Evolutionary conservation across 1,139 yeast genomes (phyloP), one percentile per base, ranked within the genome.

Genomic region (Candida tropicalis): DNA sequence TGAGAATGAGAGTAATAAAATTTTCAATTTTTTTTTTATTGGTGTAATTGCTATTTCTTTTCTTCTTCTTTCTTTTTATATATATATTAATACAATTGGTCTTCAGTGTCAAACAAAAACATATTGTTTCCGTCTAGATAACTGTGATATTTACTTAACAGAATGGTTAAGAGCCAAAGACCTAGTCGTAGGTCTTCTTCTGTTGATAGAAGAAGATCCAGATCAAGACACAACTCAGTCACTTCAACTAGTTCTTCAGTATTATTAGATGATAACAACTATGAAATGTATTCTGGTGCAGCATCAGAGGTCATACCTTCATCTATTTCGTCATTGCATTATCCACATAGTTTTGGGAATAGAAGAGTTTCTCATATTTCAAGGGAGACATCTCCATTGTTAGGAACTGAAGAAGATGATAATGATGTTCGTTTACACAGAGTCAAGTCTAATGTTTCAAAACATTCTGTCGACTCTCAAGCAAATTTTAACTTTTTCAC

Each of bases 251-350:
- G 62, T 35, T 68, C 77, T 4, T 49, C 64, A 10, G 41, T 49
- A 39, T 55, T 65, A 35, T 56, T 63, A 20, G 82, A 78, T 42
- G 81, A 72, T 17, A 77, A 78, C 53, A 77, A 68, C 49, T 66
- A 77, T 37, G 97, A 91, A 62, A 84, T 89, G 68, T 91, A 79
- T 64, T 84, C 95, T 4, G 98, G 98, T 32, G 97, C 96, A 0
- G 88, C 89, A 0, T 82, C 91, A 5, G 96, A 87, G 55, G 81
- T 88, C 31, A 83, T 91, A 35, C 98, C 99, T 1, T 86, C 96
- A 18, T 87, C 97, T 0, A 86, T 89, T 52, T 81, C 95, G 1
- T 81, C 96, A 1, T 87, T 91, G 60, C 97, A 89, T 59, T 95
- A 87, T 55, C 76, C 79, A 6, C 82, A 79, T 66, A 78, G 68